phyloP scores from a whole-genome alignment of 2,329 filamentous ascomycete species.

The Monosporascus sp. region DNA sequence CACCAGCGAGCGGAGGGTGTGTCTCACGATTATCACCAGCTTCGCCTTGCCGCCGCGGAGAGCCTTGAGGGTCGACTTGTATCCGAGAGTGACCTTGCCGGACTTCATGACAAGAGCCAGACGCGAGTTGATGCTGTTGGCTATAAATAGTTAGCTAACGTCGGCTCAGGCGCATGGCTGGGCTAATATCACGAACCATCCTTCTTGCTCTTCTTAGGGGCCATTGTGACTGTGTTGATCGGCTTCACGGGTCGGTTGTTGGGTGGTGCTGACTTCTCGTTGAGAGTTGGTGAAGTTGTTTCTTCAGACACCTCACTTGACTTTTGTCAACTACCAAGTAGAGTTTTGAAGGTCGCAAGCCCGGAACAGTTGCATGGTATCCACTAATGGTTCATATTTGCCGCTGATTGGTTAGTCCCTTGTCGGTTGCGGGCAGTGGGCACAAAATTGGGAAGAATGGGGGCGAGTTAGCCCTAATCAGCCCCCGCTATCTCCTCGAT shows the following conservation, averaged over 20 bases:
- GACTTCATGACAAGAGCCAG: slow-evolving; percentile 52
- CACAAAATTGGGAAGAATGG: not conserved
- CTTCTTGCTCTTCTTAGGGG: slow-evolving; percentile 78
- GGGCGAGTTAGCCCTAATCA: slow-evolving; percentile 30
- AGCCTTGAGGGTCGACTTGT: slow-evolving; percentile 84
- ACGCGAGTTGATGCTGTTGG: slow-evolving; percentile 59
- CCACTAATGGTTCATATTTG: not conserved
- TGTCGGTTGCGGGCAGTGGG: not conserved
- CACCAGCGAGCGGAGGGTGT: slow-evolving; percentile 18
- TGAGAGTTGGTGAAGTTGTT: not conserved
- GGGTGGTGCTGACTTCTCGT: slow-evolving; percentile 19
- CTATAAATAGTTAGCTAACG: no score
- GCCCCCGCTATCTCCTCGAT: not conserved
- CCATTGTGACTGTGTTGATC: slow-evolving; percentile 52
- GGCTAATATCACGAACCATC: slow-evolving; percentile 37
- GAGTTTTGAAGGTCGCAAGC: no score
- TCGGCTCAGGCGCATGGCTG: no score
- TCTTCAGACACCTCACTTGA: no score
- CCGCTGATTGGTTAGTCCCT: not conserved
- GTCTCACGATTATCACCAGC: slow-evolving; percentile 72
- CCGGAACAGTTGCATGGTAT: not conserved
- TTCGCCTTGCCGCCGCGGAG: slow-evolving; percentile 97
- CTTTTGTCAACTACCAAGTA: no score
- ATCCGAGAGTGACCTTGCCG: slow-evolving; percentile 81
- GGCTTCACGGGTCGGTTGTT: slow-evolving; percentile 10